These are phyloP conservation scores for Leavenworthia alabamica DNA, from an alignment of 345 rosid genomes.

Conservation along the genomic window DNA sequence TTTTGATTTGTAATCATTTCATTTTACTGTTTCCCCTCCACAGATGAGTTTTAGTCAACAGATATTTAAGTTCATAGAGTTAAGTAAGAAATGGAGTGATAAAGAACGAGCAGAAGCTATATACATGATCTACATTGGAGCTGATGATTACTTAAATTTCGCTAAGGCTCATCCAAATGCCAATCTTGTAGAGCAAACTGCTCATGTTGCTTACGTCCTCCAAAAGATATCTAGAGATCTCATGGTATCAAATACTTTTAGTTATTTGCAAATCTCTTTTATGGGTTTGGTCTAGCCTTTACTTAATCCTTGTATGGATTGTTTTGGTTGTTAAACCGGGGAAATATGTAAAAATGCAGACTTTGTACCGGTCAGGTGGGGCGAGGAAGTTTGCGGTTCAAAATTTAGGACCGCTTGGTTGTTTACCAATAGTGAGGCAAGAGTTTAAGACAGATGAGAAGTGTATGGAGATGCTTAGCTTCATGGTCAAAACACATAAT, in stretches of 20 bases:
- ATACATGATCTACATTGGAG: conserved; percentile 24
- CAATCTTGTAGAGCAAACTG: neutral
- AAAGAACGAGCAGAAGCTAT: conserved; percentile 24
- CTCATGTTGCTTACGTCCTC: conserved; percentile 9
- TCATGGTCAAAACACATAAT: conserved; percentile 25
- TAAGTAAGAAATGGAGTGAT: conserved; percentile 13
- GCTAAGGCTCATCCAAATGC: conserved; percentile 24
- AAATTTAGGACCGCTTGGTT: conserved; percentile 28
- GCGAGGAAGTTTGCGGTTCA: conserved; percentile 34
- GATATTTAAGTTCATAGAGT: conserved; percentile 9
- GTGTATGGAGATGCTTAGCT: conserved; percentile 20
- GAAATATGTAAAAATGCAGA: conserved; percentile 4
- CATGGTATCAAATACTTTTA: neutral
- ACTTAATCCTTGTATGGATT: neutral
- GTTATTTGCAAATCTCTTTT: neutral
- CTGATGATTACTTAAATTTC: conserved; percentile 34
- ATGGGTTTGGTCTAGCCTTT: neutral
- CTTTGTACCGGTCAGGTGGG: conserved; percentile 23
- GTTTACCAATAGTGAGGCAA: conserved; percentile 27
- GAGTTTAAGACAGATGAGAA: conserved; percentile 17
- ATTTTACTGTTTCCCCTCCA: neutral
- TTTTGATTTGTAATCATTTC: neutral
- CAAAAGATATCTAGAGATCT: conserved; percentile 1
- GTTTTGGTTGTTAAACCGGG: neutral
- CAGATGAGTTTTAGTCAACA: conserved; percentile 26